Conservation (phyloP, 2,329 filamentous ascomycete genomes). For the Epichloe festucae region DNA sequence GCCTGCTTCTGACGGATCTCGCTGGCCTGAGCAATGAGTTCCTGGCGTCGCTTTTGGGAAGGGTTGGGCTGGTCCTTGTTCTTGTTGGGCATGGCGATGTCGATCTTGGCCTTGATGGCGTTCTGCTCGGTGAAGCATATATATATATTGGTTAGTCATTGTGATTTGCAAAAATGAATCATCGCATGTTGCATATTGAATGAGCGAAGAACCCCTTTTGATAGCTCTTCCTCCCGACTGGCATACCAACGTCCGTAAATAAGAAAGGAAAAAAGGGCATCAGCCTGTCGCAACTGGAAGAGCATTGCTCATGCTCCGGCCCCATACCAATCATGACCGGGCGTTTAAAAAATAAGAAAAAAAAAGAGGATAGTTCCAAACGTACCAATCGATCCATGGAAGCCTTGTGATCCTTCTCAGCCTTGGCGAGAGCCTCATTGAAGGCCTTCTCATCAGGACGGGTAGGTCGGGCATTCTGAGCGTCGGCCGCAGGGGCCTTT, state of each 20-base stretch:
- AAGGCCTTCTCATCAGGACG: slow-evolving; percentile 80
- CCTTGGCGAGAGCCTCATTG: slow-evolving; percentile 64
- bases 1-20: slow-evolving; percentile 80
- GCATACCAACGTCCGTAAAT: too few species aligned
- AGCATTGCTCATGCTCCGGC: not conserved
- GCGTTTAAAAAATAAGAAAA: not conserved
- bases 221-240: too few species aligned
- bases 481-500: slow-evolving; percentile 29
- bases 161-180: not conserved
- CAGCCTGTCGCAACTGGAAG: not conserved
- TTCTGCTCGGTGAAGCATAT: slow-evolving; percentile 42
- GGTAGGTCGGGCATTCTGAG: slow-evolving; percentile 50
- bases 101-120: slow-evolving; percentile 77
- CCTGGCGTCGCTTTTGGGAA: slow-evolving; percentile 67
- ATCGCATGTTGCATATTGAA: not conserved
- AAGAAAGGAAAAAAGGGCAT: not conserved
- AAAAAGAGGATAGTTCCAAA: not conserved
- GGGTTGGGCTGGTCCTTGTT: slow-evolving; percentile 70
- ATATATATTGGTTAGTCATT: slow-evolving; percentile 5
- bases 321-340: too few species aligned
- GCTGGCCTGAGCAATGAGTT: slow-evolving; percentile 70
- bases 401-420: slow-evolving; percentile 75
- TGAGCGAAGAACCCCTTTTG: not conserved
- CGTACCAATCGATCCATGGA: slow-evolving; percentile 48
- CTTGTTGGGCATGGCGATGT: slow-evolving; percentile 61